Percentiles rank a stretch among this genome's conserved stretches.
phyloP scores from a whole-genome alignment of 371 early-diverging fungal species.

The Circinella minor region DNA sequence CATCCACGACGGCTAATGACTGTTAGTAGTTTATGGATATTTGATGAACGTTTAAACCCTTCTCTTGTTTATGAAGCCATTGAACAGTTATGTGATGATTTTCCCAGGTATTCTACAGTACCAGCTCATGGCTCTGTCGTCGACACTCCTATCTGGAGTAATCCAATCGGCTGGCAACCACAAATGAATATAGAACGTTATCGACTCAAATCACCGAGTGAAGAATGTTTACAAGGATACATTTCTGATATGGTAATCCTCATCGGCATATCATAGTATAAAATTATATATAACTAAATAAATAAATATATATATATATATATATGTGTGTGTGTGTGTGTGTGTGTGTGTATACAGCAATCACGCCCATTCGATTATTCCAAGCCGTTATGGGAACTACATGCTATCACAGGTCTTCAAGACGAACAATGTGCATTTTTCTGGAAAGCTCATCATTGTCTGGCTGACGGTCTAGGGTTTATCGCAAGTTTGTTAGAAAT shows the following conservation, averaged over 20 bases:
- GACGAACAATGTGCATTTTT: constrained; percentile 35
- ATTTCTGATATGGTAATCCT: constrained; percentile 24
- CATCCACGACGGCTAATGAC: constrained; percentile 39
- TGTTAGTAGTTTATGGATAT: constrained; percentile 38
- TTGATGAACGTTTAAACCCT: constrained; percentile 25
- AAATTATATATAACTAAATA: background rate
- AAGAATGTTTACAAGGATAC: constrained; percentile 26
- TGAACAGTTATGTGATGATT: constrained; percentile 24
- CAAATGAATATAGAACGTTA: constrained; percentile 25
- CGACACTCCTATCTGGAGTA: constrained; percentile 29
- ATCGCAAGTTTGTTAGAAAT: constrained; percentile 21
- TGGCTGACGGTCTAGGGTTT: constrained; percentile 40
- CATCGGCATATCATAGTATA: too few relatives aligned
- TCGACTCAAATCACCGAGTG: constrained; percentile 28
- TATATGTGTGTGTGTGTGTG: too few relatives aligned
- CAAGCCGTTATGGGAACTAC: constrained; percentile 41
- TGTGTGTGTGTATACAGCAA: background rate
- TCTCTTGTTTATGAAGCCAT: constrained; percentile 21
- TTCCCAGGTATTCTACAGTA: constrained; percentile 30
- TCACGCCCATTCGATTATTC: constrained; percentile 32
- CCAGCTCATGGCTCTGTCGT: constrained; percentile 24
- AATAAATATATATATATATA: background rate
- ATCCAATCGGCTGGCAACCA: constrained; percentile 21
- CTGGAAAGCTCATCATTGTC: constrained; percentile 44
- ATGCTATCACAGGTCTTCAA: constrained; percentile 37